Percentiles rank a stretch among this genome's conserved stretches.
Evolutionary conservation across 2,329 filamentous ascomycete species (phyloP).

Genomic region (Nigrograna mackinnonii): DNA sequence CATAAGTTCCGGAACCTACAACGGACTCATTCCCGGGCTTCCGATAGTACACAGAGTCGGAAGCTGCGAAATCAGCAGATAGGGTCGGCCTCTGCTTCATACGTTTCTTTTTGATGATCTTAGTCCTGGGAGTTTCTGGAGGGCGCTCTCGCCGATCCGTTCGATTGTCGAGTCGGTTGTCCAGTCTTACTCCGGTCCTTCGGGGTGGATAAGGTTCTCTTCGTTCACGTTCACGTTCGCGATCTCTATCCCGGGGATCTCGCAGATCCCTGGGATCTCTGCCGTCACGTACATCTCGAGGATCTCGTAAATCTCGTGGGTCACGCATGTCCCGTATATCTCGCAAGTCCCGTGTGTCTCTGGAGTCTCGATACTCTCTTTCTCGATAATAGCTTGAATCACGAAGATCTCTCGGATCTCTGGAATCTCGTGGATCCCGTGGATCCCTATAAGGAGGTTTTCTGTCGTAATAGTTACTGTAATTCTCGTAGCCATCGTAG

Average conservation of each 20-base stretch:
- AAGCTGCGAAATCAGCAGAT: conserved; percentile 71
- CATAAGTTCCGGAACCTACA: conserved; percentile 92
- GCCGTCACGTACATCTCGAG: conserved; percentile 22
- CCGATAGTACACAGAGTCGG: conserved; percentile 89
- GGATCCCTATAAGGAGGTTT: conserved; percentile 19
- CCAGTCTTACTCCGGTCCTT: conserved; percentile 27
- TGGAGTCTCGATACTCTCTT: conserved; percentile 12
- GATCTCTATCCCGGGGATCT: conserved; percentile 8
- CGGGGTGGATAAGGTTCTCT: conserved; percentile 31
- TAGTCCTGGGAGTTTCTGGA: conserved; percentile 50
- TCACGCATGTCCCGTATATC: conserved; percentile 27
- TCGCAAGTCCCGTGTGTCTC: conserved; percentile 20
- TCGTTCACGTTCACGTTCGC: conserved; percentile 22
- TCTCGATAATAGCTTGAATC: conserved; percentile 24
- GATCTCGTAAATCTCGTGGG: conserved; percentile 16
- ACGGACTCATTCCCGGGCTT: conserved; percentile 98
- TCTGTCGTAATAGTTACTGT: conserved; percentile 17
- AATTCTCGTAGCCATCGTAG: conserved; percentile 17
- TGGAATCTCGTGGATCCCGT: conserved; percentile 9
- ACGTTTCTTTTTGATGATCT: conserved; percentile 68
- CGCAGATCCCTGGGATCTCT: conserved; percentile 16
- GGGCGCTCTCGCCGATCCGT: conserved; percentile 40
- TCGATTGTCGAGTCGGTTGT: conserved; percentile 39
- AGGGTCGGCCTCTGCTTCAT: conserved; percentile 73
- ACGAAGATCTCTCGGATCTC: conserved; percentile 20